Percentiles rank a stretch among this genome's conserved stretches.
These are phyloP conservation scores for Lipomyces sp. DNA, from an alignment of 805 yeast genomes.

Conservation along the genomic window DNA sequence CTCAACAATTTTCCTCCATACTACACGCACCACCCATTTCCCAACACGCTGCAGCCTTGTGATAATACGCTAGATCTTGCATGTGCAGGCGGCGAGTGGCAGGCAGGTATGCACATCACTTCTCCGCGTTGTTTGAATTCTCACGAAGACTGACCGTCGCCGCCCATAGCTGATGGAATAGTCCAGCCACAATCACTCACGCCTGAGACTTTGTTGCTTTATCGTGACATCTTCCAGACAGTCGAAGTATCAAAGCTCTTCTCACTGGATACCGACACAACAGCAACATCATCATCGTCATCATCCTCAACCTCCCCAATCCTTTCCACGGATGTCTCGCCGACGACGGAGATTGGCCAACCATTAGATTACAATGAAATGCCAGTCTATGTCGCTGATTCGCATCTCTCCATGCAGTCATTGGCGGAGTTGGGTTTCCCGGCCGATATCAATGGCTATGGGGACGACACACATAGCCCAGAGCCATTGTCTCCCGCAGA, in stretches of 20 bases:
- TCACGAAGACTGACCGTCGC: background rate
- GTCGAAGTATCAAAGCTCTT: background rate
- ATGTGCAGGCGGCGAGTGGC: background rate
- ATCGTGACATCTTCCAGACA: conserved; percentile 5
- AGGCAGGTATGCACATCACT: background rate
- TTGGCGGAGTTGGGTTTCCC: background rate
- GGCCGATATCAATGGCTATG: background rate
- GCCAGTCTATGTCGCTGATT: background rate
- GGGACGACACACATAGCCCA: background rate
- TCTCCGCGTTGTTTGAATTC: background rate
- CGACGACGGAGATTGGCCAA: background rate
- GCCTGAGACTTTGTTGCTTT: background rate
- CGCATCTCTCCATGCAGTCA: background rate
- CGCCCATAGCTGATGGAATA: background rate
- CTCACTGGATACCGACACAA: conserved; percentile 4
- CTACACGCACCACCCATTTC: background rate
- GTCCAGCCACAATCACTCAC: background rate
- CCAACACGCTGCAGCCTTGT: background rate
- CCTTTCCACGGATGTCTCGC: background rate
- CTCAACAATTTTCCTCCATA: background rate
- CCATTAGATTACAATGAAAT: background rate
- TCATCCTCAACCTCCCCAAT: background rate
- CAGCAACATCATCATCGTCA: background rate
- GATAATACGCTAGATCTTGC: background rate
- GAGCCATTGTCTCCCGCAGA: conserved; percentile 16